These are phyloP conservation scores for Rubus parviflorus DNA, from an alignment of 306 rosid species.

Conservation along the genomic window DNA sequence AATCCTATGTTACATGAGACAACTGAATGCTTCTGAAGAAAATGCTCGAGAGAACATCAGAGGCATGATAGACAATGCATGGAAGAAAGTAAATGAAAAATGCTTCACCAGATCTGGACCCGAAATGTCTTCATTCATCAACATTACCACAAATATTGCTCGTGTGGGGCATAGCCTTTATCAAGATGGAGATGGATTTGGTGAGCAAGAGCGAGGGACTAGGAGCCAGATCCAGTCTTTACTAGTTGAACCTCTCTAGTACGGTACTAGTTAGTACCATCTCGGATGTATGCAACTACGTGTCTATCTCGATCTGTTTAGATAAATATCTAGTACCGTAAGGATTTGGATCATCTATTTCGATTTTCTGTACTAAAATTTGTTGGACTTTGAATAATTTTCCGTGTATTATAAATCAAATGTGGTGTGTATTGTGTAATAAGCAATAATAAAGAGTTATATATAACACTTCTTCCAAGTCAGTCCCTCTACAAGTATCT, in stretches of 20 bases:
- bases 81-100: constrained; percentile 46
- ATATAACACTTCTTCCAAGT: no score
- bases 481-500: no score
- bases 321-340: no score
- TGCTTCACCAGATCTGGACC: constrained; percentile 9
- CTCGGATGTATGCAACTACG: no score
- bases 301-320: no score
- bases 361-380: no score
- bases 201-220: constrained; percentile 42
- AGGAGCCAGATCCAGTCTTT: constrained; percentile 35
- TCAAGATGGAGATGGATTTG: constrained; percentile 52
- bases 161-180: constrained; percentile 53
- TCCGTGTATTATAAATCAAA: no score
- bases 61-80: constrained; percentile 34
- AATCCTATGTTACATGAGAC: constrained; percentile 50
- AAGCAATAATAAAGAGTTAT: no score
- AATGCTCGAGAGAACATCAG: constrained; percentile 36
- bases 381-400: no score
- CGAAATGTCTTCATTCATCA: constrained; percentile 23
- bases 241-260: constrained; percentile 35
- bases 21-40: constrained; percentile 44
- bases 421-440: no score
- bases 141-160: constrained; percentile 37
- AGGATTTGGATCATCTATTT: no score
- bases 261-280: no score